A percentile compares a stretch with the other conserved stretches of the same genome.
phyloP scores from a whole-genome alignment of 352 stramenopile species.

The Aphanomyces cochlioides region DNA sequence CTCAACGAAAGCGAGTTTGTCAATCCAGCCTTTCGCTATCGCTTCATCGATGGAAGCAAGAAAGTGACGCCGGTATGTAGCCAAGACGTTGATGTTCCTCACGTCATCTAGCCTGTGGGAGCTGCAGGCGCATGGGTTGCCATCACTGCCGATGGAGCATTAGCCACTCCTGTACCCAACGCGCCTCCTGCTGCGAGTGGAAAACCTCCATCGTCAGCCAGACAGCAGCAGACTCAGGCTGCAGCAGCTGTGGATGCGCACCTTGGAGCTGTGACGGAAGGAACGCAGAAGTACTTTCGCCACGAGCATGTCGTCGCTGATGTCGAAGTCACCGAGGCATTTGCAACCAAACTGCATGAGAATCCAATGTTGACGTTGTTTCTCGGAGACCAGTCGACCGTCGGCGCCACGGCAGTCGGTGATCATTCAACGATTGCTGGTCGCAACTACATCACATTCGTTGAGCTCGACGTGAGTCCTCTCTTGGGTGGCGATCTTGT shows the following conservation, averaged over 20 bases:
- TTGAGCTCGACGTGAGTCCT: slow-evolving; percentile 61
- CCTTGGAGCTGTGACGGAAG: neutral
- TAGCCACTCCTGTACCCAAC: slow-evolving; percentile 5
- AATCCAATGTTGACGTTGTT: slow-evolving; percentile 66
- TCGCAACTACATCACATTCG: slow-evolving; percentile 37
- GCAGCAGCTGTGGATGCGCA: neutral
- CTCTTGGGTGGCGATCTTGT: slow-evolving; percentile 40
- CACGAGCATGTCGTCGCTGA: slow-evolving; percentile 52
- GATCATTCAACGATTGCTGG: slow-evolving; percentile 15
- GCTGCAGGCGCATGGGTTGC: slow-evolving; percentile 13
- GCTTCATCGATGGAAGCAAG: slow-evolving; percentile 61
- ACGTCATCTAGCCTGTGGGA: slow-evolving; percentile 10
- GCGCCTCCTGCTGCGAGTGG: neutral
- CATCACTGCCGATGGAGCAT: neutral
- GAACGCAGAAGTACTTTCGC: slow-evolving; percentile 31
- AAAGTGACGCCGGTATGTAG: slow-evolving; percentile 47
- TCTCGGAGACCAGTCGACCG: slow-evolving; percentile 46
- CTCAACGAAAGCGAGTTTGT: slow-evolving; percentile 44
- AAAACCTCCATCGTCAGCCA: neutral
- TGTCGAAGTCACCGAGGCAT: slow-evolving; percentile 45
- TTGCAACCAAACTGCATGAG: slow-evolving; percentile 46
- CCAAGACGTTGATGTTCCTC: slow-evolving; percentile 36
- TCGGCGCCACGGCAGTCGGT: slow-evolving; percentile 31
- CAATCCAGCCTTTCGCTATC: slow-evolving; percentile 58
- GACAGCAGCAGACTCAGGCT: neutral